Evolutionary conservation across 2,329 filamentous ascomycete genomes (phyloP), one percentile per base, ranked within the genome.

Genomic region (Corinectria fuckeliana): DNA sequence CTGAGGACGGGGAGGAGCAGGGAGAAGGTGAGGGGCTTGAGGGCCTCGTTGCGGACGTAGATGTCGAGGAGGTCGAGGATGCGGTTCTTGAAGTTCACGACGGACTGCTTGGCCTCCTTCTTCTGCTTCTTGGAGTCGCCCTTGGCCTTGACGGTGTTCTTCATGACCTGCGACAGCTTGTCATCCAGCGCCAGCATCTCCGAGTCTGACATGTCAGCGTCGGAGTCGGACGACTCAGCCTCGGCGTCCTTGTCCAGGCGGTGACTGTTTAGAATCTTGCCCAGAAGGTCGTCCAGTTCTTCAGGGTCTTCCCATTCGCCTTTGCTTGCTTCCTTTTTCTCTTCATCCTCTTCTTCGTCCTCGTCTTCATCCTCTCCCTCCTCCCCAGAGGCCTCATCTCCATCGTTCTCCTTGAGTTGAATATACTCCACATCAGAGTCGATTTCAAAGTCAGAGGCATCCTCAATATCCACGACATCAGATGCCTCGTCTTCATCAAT

Each of bases 51-150:
- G 74, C 91, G 93, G 64, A 95, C 82, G 75, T 92, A 98, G 63
- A 95, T 90, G 60, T 90, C 87, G 10, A 98, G 82, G 1, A 98
- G 84, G 71, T 98, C 95, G 4, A 98, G 85, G 5, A 97, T 90
- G 39, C 93, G 91, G 75, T 92, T 91, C 81, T 99, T 99, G 84
- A 99, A 97, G 77, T 94, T 93, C 70, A 96, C 81, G 72, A 98
- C 91, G 18, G 88, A 92, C 67, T 94, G 91, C 72, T 92, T 95
- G 54, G 94, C 93, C 60, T 94, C 90, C 72, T 92, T 92, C 69
- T 91, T 90, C 71, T 95, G 89, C 76, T 93, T 91, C 78, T 93
- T 95, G 72, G 90, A 89, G 73, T 84, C 88, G 2, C 81, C 79
- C 14, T 80, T 80, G 16, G 69, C 68, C 74, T 92, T 89, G 65